These are phyloP conservation scores for Colletotrichum tanaceti DNA, from an alignment of 2,329 filamentous ascomycete species.

Conservation along the genomic window DNA sequence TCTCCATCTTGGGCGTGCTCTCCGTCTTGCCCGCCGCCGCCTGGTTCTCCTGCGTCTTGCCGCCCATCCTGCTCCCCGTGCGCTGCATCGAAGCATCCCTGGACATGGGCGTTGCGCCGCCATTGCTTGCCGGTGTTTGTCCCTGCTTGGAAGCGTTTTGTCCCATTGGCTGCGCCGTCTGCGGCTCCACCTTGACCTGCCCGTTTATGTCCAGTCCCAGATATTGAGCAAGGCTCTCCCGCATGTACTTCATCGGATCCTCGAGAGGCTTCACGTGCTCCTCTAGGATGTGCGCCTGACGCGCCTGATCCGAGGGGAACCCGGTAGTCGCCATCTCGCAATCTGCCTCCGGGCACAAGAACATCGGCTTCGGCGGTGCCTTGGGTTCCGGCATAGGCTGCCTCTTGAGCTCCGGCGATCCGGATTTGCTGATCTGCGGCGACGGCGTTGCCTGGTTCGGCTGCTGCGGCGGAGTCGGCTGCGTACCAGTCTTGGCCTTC, in stretches of 20 bases:
- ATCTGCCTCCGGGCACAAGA: constrained; percentile 64
- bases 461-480: constrained; percentile 52
- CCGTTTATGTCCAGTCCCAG: constrained; percentile 67
- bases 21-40: constrained; percentile 46
- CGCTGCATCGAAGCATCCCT: constrained; percentile 63
- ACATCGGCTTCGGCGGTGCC: constrained; percentile 54
- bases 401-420: constrained; percentile 59
- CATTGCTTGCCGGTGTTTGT: constrained; percentile 57
- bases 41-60: constrained; percentile 54
- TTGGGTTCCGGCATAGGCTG: constrained; percentile 46
- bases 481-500: constrained; percentile 62
- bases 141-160: constrained; percentile 60
- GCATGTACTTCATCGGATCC: constrained; percentile 65
- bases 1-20: constrained; percentile 42
- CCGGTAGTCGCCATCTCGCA: constrained; percentile 64
- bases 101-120: constrained; percentile 62
- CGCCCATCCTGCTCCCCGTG: constrained; percentile 58
- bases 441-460: constrained; percentile 58
- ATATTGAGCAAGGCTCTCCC: constrained; percentile 60
- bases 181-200: constrained; percentile 51
- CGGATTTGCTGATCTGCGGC: constrained; percentile 60
- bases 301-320: constrained; percentile 66
- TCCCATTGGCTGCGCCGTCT: constrained; percentile 54
- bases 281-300: constrained; percentile 65
- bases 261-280: constrained; percentile 68